Conservation (phyloP, 2,329 filamentous ascomycete species). For the Sporothrix sp. region DNA sequence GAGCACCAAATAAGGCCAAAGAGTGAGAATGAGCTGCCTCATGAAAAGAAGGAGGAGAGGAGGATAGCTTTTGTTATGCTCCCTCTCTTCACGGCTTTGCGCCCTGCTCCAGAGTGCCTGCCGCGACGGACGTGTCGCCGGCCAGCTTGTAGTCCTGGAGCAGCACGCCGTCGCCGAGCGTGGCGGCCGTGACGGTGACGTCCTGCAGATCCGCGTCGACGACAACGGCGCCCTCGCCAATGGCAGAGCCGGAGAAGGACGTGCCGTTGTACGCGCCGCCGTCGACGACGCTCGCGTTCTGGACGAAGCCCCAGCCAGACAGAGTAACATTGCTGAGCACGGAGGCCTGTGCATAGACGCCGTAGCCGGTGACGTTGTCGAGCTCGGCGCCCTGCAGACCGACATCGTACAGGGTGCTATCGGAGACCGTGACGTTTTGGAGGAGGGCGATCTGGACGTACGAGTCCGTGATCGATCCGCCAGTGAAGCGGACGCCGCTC, state of each 20-base stretch:
- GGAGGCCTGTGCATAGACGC: neutral
- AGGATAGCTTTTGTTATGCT: no score
- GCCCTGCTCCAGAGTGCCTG: slow-evolving; percentile 3
- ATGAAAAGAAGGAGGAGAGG: no score
- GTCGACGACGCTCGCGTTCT: slow-evolving; percentile 5
- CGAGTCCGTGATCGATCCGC: slow-evolving; percentile 13
- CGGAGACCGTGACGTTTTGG: slow-evolving; percentile 12
- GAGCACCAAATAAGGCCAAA: neutral
- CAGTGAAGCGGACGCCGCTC: slow-evolving; percentile 14
- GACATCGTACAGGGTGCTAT: slow-evolving; percentile 1
- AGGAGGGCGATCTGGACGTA: slow-evolving; percentile 2
- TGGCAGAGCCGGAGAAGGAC: neutral
- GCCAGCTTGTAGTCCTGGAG: slow-evolving; percentile 11
- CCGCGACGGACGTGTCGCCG: neutral
- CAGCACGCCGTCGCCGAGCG: neutral
- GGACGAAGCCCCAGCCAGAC: neutral
- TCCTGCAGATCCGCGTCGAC: slow-evolving; percentile 7
- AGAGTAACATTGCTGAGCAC: slow-evolving; percentile 3
- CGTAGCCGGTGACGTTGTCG: neutral
- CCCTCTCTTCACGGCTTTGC: neutral
- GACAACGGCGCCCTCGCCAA: neutral
- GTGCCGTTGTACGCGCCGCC: neutral
- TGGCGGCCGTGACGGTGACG: neutral
- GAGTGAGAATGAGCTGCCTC: no score
- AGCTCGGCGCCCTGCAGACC: slow-evolving; percentile 12